Base-by-base conservation (phyloP, 2,329 filamentous ascomycete genomes). In the Colletotrichum sp. region DNA sequence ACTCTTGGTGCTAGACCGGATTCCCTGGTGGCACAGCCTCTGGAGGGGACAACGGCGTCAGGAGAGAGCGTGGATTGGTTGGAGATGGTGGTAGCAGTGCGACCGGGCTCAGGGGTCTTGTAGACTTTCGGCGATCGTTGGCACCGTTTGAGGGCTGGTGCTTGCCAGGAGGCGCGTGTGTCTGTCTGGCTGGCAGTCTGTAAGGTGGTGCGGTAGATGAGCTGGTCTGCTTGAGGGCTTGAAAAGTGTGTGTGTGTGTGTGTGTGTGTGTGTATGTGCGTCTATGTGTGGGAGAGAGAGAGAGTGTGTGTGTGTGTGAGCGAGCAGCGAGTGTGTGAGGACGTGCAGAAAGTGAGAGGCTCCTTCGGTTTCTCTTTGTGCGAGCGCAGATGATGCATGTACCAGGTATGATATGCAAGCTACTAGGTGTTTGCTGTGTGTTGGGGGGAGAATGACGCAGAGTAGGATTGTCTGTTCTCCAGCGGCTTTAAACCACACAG, bases 51-150 rank as follows among this genome's bases (percentile, higher is more conserved):
- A 73, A 73, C 70, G 70, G 73, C 70, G 73, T 49, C 73, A 60
- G 73, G 70, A 64, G 64, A 59, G 73, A 32, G 70, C n/a, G 57
- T 59, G 70, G 73, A 76, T 76, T 76, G 73, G 73, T 30, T 59
- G 34, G 26, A 30, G 57, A 49, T 36, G 30, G 39, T 72, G 39
- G 64, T 73, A 64, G 70, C 52, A 68, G 64, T 65, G 64, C 64
- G 73, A 76, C 73, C 64, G 59, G 73, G 73, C 73, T 76, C 73
- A 76, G 70, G 73, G 73, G 73, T 76, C 73, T 76, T 68, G 70
- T 73, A 76, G 73, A 76, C 73, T 76, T 76, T 76, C 73, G 73
- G 73, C 64, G 64, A 68, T 76, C 70, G 70, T 65, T 73, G 70
- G 49, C 70, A 76, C 70, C 73, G 73, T 73, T 76, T 76, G 64